These are phyloP conservation scores for Lolium multiflorum DNA, from an alignment of 176 grass and related monocot species.

Conservation along the genomic window DNA sequence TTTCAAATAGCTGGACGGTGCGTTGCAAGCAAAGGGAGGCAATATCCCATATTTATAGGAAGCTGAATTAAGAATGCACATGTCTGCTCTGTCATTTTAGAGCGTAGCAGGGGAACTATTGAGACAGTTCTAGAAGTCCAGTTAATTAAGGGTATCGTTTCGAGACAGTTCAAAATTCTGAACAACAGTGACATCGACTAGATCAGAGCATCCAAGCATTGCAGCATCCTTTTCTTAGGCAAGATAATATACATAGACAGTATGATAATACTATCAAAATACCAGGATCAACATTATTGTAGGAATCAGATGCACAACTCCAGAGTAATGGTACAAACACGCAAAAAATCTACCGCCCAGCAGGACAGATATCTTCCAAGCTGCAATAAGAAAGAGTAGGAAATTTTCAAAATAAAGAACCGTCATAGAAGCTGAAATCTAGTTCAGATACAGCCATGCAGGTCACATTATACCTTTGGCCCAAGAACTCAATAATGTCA, in stretches of 20 bases:
- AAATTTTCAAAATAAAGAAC: slow-evolving; percentile 26
- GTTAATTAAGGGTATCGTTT: neutral
- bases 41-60: neutral
- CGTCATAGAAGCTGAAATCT: neutral
- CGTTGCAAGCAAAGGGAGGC: neutral
- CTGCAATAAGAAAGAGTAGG: slow-evolving; percentile 46
- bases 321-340: neutral
- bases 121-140: neutral
- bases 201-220: neutral
- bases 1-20: neutral
- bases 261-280: neutral
- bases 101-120: neutral
- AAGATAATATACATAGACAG: neutral
- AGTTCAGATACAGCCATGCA: neutral
- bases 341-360: slow-evolving; percentile 34
- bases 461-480: slow-evolving; percentile 37
- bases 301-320: neutral
- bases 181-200: neutral
- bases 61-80: neutral
- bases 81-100: neutral
- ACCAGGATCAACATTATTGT: neutral
- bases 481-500: slow-evolving; percentile 79
- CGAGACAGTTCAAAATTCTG: neutral
- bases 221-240: neutral
- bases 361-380: slow-evolving; percentile 78